These are phyloP conservation scores for Malania oleifera DNA, from an alignment of 164 flowering plant species.

Conservation along the genomic window DNA sequence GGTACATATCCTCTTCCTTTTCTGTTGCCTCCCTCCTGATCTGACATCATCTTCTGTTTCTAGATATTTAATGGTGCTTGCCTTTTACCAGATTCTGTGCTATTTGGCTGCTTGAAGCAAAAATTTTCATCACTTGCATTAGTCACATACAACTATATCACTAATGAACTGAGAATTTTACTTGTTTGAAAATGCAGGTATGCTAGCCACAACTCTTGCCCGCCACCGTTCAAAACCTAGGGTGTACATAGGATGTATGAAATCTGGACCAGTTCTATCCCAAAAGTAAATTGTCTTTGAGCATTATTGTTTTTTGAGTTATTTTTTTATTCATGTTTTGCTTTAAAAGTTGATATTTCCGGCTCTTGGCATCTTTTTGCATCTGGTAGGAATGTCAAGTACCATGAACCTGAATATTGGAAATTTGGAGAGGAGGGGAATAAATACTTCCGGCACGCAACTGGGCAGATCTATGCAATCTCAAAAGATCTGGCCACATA, in stretches of 20 bases:
- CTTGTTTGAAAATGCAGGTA: slow-evolving; percentile 10
- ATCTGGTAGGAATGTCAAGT: slow-evolving; percentile 19
- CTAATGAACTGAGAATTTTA: background rate
- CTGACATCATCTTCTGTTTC: too few relatives aligned
- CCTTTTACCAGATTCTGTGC: background rate
- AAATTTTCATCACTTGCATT: background rate
- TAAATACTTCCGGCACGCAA: slow-evolving; percentile 31
- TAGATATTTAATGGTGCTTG: background rate
- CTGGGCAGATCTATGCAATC: slow-evolving; percentile 35
- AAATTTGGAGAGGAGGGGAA: slow-evolving; percentile 33
- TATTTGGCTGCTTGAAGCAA: background rate
- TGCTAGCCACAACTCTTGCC: slow-evolving; percentile 14
- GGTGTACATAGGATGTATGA: slow-evolving; percentile 20
- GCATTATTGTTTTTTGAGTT: background rate
- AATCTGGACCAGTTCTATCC: slow-evolving; percentile 21
- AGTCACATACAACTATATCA: too few relatives aligned
- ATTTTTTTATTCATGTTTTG: background rate
- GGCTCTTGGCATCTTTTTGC: background rate
- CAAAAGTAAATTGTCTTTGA: slow-evolving; percentile 10
- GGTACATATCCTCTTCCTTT: slow-evolving; percentile 6
- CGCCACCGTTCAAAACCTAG: slow-evolving; percentile 15
- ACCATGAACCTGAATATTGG: slow-evolving; percentile 32
- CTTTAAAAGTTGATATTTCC: background rate
- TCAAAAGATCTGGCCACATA: slow-evolving; percentile 30
- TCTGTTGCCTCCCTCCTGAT: too few relatives aligned